Base-by-base conservation (phyloP, 2,329 filamentous ascomycete genomes). In the Herpotrichia juniperi region DNA sequence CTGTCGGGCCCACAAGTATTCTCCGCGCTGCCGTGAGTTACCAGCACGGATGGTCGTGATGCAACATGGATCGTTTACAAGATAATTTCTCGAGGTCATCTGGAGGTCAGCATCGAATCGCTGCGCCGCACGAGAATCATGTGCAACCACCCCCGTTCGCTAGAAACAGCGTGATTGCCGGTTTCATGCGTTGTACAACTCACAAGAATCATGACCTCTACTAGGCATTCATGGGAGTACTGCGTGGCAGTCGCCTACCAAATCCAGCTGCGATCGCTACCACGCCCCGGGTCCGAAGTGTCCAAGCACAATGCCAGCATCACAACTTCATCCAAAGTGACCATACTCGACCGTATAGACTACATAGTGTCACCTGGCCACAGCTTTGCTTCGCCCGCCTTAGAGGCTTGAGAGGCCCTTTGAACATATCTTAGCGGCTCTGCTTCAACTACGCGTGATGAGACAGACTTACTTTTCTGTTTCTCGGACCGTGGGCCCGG, bases 171-270 rank as follows among this genome's bases (percentile, higher is more conserved):
- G 59, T 72, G 66, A 72, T 66, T 56, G 52, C 62, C 53, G 65
- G 67, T 73, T 72, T 73, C 69, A 71, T 72, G 69, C 64, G 67
- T 70, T 74, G 69, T 72, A 72, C 71, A 72, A 62, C 61, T 54
- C 56, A 48, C 61, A 59, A 58, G 17, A 48, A 61, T 62, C 59
- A 63, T 58, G 40, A 53, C 56, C 51, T 48, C 46, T 19, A 43
- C 54, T 56, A 57, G 61, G 50, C 56, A 58, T 51, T 54, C 14
- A 50, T 57, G 54, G 50, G 42, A 46, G 30, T 43, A 59, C 50
- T 59, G 61, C 61, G 66, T 64, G 61, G 61, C 59, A 59, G 56
- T 58, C 42, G 35, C 49, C 50, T 35, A 53, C 46, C 54, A 28
- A 56, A 60, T 47, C 54, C 53, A 57, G 54, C 40, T 52, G 49